phyloP scores from a whole-genome alignment of 164 flowering plant genomes.

The Vitis riparia region DNA sequence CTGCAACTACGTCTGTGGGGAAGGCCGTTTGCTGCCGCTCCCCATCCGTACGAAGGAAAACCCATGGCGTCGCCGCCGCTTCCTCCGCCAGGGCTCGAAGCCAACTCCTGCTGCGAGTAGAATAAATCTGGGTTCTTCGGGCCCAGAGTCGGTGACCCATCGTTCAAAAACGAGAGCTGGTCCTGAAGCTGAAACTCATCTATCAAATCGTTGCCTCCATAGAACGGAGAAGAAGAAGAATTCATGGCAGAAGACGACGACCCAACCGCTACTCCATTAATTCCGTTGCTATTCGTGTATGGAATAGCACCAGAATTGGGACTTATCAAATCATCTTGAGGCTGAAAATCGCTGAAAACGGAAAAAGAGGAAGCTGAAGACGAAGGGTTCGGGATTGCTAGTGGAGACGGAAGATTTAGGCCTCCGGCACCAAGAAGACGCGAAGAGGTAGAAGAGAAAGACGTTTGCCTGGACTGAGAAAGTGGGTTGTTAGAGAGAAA shows the following conservation, averaged over 20 bases:
- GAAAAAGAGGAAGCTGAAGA: constrained; percentile 30
- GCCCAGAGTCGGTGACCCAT: constrained; percentile 21
- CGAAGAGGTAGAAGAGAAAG: constrained; percentile 23
- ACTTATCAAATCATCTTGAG: constrained; percentile 36
- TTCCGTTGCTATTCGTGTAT: not conserved
- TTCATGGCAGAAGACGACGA: constrained; percentile 17
- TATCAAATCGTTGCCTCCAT: constrained; percentile 28
- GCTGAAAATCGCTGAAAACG: constrained; percentile 33
- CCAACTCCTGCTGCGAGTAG: constrained; percentile 33
- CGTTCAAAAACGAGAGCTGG: constrained; percentile 57
- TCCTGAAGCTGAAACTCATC: constrained; percentile 57
- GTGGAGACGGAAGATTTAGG: constrained; percentile 28
- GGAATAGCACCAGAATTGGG: constrained; percentile 20
- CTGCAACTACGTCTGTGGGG: constrained; percentile 64
- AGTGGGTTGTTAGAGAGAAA: constrained; percentile 29
- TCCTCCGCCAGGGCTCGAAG: constrained; percentile 35
- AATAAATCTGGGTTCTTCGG: constrained; percentile 25
- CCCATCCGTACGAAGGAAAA: constrained; percentile 20
- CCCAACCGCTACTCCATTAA: not conserved
- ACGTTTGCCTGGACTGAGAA: constrained; percentile 35
- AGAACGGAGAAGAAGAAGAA: constrained; percentile 32
- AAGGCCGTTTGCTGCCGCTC: constrained; percentile 13
- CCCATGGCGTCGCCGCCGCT: constrained; percentile 33
- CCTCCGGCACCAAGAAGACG: constrained; percentile 13
- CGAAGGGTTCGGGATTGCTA: constrained; percentile 30